These are phyloP conservation scores for Fomitopsis betulina DNA, from an alignment of 1,284 basidiomycete species.

Conservation along the genomic window DNA sequence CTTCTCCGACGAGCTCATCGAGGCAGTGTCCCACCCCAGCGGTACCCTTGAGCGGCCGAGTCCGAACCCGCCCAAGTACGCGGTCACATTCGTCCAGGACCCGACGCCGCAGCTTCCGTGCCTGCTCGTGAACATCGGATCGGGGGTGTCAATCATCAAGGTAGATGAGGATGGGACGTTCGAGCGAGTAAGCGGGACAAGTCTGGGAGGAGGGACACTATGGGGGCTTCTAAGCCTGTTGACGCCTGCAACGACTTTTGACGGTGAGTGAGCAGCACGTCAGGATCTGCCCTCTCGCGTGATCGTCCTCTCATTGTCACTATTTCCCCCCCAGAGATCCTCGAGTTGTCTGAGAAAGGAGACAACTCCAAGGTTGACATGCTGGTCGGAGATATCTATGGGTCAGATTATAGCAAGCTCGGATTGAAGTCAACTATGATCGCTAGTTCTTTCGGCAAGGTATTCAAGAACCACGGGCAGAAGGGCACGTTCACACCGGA, in stretches of 20 bases:
- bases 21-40: slow-evolving; percentile 71
- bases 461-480: slow-evolving; percentile 89
- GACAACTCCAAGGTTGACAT: slow-evolving; percentile 96
- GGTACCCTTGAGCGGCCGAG: slow-evolving; percentile 78
- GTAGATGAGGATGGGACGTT: slow-evolving; percentile 94
- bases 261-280: slow-evolving; percentile 57
- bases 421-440: slow-evolving; percentile 98
- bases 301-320: slow-evolving; percentile 6
- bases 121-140: slow-evolving; percentile 96
- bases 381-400: slow-evolving; percentile 99
- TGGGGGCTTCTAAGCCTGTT: slow-evolving; percentile 95
- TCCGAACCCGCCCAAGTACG: slow-evolving; percentile 87
- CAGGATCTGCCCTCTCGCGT: slow-evolving; percentile 4
- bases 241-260: slow-evolving; percentile 94
- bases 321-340: slow-evolving; percentile 77
- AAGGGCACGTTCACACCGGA: slow-evolving; percentile 82
- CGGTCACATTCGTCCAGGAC: slow-evolving; percentile 80
- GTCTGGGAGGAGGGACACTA: slow-evolving; percentile 97
- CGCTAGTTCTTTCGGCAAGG: slow-evolving; percentile 97
- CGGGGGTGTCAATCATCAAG: slow-evolving; percentile 96
- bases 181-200: slow-evolving; percentile 96
- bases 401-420: slow-evolving; percentile 88
- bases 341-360: slow-evolving; percentile 88
- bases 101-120: slow-evolving; percentile 91
- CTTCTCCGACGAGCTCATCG: slow-evolving; percentile 97